Evolutionary conservation across 352 stramenopile species (phyloP).

Genomic region (Phytophthora pisi): DNA sequence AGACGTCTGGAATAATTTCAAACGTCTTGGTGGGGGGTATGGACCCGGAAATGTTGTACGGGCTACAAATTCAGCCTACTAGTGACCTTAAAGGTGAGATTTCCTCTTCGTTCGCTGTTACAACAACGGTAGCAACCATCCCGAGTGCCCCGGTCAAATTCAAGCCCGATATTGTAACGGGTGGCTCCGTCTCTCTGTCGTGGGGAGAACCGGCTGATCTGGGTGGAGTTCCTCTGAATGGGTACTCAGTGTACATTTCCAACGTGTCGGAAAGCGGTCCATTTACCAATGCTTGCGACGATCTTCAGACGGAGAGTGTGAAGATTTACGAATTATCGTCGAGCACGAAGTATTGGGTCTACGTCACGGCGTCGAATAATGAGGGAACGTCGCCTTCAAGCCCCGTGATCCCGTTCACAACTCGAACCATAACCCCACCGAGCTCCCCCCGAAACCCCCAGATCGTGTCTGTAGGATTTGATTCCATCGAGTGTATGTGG

Average conservation of each 20-base stretch:
- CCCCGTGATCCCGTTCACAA: conserved; percentile 22
- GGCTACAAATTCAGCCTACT: conserved; percentile 50
- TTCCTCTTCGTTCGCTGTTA: conserved; percentile 28
- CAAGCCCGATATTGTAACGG: conserved; percentile 18
- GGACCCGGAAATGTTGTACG: conserved; percentile 58
- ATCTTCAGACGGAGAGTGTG: conserved; percentile 25
- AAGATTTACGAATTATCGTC: conserved; percentile 36
- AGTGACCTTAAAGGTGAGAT: conserved; percentile 31
- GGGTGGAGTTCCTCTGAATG: conserved; percentile 47
- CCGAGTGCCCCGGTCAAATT: conserved; percentile 41
- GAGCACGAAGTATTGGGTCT: conserved; percentile 49
- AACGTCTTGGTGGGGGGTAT: conserved; percentile 46
- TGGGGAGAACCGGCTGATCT: conserved; percentile 52
- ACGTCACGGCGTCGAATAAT: conserved; percentile 42
- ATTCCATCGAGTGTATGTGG: conserved; percentile 45
- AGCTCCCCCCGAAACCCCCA: conserved; percentile 36
- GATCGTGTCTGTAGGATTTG: conserved; percentile 38
- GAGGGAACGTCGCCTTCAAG: conserved; percentile 43
- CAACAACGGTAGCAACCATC: conserved; percentile 40
- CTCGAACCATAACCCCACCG: conserved; percentile 30
- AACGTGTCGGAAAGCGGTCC: conserved; percentile 9
- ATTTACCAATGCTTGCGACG: conserved; percentile 32
- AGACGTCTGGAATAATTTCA: conserved; percentile 5
- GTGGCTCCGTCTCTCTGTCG: conserved; percentile 43
- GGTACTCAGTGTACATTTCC: conserved; percentile 44